A percentile compares a stretch with the other conserved stretches of the same genome.
Conservation (phyloP, 495 filamentous ascomycete species). For the Xanthoparmelia taractica region DNA sequence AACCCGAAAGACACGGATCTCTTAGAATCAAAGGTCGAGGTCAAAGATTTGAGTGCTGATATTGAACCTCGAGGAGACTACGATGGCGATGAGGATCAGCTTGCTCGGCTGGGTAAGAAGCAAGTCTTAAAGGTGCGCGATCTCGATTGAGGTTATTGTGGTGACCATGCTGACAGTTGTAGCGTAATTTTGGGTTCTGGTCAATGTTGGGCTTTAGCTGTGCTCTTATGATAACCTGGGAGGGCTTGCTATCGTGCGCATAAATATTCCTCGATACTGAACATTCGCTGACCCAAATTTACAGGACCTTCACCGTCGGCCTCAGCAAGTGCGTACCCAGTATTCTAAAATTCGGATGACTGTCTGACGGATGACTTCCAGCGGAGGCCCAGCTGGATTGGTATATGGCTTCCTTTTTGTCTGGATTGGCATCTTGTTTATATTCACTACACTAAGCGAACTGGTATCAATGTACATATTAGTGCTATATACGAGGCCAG, state of each 20-base stretch:
- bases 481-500: background rate
- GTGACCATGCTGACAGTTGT: background rate
- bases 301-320: constrained; percentile 14
- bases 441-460: constrained; percentile 35
- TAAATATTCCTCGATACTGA: background rate
- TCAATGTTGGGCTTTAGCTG: constrained; percentile 41
- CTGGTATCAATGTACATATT: constrained; percentile 36
- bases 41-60: background rate
- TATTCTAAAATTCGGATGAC: too few species aligned
- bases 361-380: constrained; percentile 9
- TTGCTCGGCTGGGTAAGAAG: background rate
- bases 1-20: background rate
- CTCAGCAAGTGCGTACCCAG: constrained; percentile 13
- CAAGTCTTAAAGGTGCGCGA: background rate
- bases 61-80: background rate
- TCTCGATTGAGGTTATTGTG: background rate
- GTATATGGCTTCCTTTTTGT: constrained; percentile 46
- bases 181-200: constrained; percentile 40
- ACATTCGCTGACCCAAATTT: constrained; percentile 1
- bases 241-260: constrained; percentile 31
- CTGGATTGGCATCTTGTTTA: constrained; percentile 36
- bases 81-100: background rate
- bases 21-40: background rate
- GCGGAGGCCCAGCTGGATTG: constrained; percentile 46
- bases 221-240: constrained; percentile 39